Evolutionary conservation across 2,329 filamentous ascomycete species (phyloP), one percentile per base, ranked within the genome.

Genomic region (Fonsecaea multimorphosa): DNA sequence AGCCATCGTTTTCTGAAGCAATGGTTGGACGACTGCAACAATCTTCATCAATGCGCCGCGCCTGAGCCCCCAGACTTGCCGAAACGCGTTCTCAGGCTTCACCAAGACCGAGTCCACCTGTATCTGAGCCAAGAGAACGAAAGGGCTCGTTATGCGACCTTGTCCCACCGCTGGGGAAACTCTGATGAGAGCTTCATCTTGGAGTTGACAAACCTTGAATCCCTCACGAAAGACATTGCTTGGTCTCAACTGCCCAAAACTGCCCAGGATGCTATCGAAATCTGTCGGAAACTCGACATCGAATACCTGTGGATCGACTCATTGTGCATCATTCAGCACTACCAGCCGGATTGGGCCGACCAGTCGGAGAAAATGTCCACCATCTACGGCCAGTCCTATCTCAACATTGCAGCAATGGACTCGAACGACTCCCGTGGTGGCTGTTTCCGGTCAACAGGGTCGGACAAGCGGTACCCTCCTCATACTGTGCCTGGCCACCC

Each of bases 281-380:
- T 58, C 36, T 58, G 56, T 32, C 56, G 56, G 4, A 32, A 22
- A 16, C 24, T 58, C 14, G 56, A 38, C 56, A 58, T 58, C 27
- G 36, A 49, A 16, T 58, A 58, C 56, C 38, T 58, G 14, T 58
- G 56, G 56, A 58, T 58, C 34, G 54, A 57, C 54, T 19, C 54
- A 8, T 29, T 57, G 32, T 27, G 22, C 36, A 57, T 57, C 34
- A 58, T 58, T 27, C 56, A 58, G 24, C 22, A 24, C 36, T 19
- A 58, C 38, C 12, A 32, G 16, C 38, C 36, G 12, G 56, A 58
- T 40, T 58, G 56, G 56, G 22, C 49, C 12, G 36, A 49, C 19
- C 22, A 58, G 56, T 58, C 56, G 2, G 38, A 31, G 34, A 46
- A 49, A n/a, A 58, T 58, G 56, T 27, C 38, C 56, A 19, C 29